A percentile compares a stretch with the other conserved stretches of the same genome.
phyloP scores from a whole-genome alignment of 148 eudicot genomes.

The Rhododendron mucronatum region DNA sequence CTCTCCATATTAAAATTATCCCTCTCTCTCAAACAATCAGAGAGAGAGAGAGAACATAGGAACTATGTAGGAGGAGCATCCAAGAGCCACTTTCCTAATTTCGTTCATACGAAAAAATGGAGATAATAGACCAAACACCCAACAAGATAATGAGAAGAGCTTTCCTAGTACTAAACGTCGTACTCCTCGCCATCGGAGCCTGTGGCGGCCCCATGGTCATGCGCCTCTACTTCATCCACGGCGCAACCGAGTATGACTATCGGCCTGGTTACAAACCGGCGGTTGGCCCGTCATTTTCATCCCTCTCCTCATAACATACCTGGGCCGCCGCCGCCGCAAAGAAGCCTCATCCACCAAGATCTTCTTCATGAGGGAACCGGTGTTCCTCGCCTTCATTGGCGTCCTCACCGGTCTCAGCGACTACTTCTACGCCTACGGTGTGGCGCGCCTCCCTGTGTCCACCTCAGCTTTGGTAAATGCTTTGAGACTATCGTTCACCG shows the following conservation, averaged over 20 bases:
- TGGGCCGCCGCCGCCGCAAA: constrained; percentile 19
- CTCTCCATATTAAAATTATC: too few species aligned
- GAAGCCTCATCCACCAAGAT: constrained; percentile 15
- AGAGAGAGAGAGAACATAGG: too few species aligned
- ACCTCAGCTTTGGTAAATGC: constrained; percentile 53
- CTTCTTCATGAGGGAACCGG: constrained; percentile 20
- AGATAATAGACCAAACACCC: not conserved
- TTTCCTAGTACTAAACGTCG: not conserved
- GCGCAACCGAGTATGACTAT: not conserved
- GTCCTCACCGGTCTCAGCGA: constrained; percentile 49
- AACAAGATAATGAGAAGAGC: not conserved
- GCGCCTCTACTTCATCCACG: not conserved
- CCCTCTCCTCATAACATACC: constrained; percentile 19
- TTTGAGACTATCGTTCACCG: constrained; percentile 54
- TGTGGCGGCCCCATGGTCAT: not conserved
- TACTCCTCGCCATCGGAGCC: not conserved
- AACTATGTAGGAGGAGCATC: constrained; percentile 6
- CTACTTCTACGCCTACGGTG: constrained; percentile 55
- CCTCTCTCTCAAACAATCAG: too few species aligned
- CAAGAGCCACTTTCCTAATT: not conserved
- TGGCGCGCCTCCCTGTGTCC: constrained; percentile 55
- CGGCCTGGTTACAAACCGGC: not conserved
- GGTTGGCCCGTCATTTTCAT: not conserved
- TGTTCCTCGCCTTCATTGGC: constrained; percentile 24
- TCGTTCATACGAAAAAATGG: not conserved